These are phyloP conservation scores for Mycena indigotica DNA, from an alignment of 768 basidiomycete species.

Conservation along the genomic window DNA sequence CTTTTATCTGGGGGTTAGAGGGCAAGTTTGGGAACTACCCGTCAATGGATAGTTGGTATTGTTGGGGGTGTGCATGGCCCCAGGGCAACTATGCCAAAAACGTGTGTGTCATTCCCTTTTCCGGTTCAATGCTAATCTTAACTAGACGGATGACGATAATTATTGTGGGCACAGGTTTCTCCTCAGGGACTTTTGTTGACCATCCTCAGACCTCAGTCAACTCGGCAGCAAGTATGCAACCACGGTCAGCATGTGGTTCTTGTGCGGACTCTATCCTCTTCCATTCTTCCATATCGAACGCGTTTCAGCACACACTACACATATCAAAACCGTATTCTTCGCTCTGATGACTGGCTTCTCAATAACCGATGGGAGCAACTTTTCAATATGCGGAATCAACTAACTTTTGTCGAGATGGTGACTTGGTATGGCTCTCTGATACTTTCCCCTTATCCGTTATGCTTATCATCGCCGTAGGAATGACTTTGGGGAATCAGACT, in stretches of 20 bases:
- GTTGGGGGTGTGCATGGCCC: constrained; percentile 70
- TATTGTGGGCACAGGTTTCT: constrained; percentile 41
- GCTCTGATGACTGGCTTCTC: constrained; percentile 69
- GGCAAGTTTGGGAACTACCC: constrained; percentile 49
- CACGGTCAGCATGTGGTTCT: constrained; percentile 51
- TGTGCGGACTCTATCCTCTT: constrained; percentile 42
- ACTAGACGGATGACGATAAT: constrained; percentile 45
- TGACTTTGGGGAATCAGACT: constrained; percentile 78
- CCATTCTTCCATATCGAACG: background rate
- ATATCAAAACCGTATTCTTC: constrained; percentile 69
- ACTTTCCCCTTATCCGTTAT: background rate
- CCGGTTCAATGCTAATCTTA: background rate
- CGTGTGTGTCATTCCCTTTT: constrained; percentile 29
- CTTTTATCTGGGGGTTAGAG: constrained; percentile 59
- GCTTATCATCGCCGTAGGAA: constrained; percentile 44
- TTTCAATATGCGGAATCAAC: constrained; percentile 53
- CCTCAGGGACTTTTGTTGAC: background rate
- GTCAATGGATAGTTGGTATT: constrained; percentile 51
- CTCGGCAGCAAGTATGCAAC: constrained; percentile 47
- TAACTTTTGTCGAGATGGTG: constrained; percentile 65
- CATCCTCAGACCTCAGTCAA: constrained; percentile 41
- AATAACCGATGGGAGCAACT: constrained; percentile 72
- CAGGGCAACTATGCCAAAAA: constrained; percentile 46
- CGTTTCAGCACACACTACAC: constrained; percentile 53
- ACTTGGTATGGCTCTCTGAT: constrained; percentile 61